Percentiles rank a stretch among this genome's conserved stretches.
phyloP scores from a whole-genome alignment of 768 basidiomycete species.

The Suillus subluteus region DNA sequence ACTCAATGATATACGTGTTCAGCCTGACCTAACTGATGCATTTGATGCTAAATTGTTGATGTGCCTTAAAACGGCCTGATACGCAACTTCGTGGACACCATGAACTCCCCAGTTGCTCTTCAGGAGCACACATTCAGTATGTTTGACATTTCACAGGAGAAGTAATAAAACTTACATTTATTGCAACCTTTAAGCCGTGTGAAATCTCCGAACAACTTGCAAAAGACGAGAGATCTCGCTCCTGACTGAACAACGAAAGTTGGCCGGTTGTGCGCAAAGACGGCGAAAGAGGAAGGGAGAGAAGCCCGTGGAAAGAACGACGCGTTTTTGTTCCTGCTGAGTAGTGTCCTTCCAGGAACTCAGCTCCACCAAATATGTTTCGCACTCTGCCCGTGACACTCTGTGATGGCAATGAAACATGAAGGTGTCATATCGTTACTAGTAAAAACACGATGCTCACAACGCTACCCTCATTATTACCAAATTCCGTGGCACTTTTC shows the following conservation, averaged over 20 bases:
- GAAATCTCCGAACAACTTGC: conserved; percentile 72
- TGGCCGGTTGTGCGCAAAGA: conserved; percentile 72
- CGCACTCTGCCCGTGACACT: conserved; percentile 79
- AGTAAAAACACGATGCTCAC: conserved; percentile 50
- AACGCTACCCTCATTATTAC: conserved; percentile 92
- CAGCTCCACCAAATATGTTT: conserved; percentile 92
- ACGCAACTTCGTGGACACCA: conserved; percentile 78
- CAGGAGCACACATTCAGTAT: background rate
- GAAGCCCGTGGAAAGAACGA: conserved; percentile 74
- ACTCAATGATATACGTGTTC: background rate
- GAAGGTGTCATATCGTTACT: background rate
- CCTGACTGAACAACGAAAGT: conserved; percentile 69
- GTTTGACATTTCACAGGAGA: conserved; percentile 16
- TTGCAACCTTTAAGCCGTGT: conserved; percentile 63
- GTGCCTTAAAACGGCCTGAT: conserved; percentile 81
- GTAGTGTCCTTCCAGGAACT: conserved; percentile 81
- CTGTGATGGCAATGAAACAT: conserved; percentile 37
- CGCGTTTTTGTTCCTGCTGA: conserved; percentile 88
- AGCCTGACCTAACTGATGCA: conserved; percentile 78
- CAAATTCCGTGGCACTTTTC: conserved; percentile 87
- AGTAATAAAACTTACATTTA: conserved; percentile 76
- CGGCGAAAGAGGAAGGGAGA: conserved; percentile 62
- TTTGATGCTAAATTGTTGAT: conserved; percentile 70
- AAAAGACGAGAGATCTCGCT: conserved; percentile 79
- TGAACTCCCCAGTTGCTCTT: conserved; percentile 40